Conservation (phyloP, 1,139 yeast species). For the Ogataea hybrid region DNA sequence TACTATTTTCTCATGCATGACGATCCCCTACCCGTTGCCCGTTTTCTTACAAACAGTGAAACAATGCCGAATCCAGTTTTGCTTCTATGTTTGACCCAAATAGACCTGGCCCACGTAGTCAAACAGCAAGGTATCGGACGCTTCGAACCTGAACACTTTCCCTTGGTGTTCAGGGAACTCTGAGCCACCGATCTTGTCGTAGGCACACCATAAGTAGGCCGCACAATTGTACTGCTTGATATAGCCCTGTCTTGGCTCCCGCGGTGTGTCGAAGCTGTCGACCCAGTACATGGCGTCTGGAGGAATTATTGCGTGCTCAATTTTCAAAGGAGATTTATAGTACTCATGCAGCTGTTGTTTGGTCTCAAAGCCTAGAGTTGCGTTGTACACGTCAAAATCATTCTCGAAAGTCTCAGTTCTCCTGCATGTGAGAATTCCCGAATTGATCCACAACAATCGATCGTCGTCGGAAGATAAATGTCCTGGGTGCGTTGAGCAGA, state of each 20-base stretch:
- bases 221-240: conserved; percentile 46
- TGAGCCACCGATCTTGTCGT: conserved; percentile 44
- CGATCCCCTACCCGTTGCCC: neutral
- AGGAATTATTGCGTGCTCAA: conserved; percentile 53
- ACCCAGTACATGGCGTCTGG: conserved; percentile 45
- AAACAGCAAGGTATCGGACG: conserved; percentile 16
- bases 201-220: conserved; percentile 59
- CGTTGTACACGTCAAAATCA: conserved; percentile 30
- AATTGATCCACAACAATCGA: conserved; percentile 58
- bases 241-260: conserved; percentile 55
- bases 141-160: conserved; percentile 15
- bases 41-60: neutral
- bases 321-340: conserved; percentile 42
- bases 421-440: conserved; percentile 61
- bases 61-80: neutral
- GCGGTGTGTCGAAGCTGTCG: conserved; percentile 35
- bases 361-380: conserved; percentile 23
- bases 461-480: conserved; percentile 49
- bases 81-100: conserved; percentile 3
- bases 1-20: too few species aligned
- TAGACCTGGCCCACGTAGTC: conserved; percentile 21
- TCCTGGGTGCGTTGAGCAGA: conserved; percentile 68
- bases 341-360: conserved; percentile 31
- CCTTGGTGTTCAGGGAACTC: conserved; percentile 28
- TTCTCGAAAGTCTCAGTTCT: conserved; percentile 33